phyloP scores from a whole-genome alignment of 2,329 filamentous ascomycete species.

The Phyllosticta citrichinensis region DNA sequence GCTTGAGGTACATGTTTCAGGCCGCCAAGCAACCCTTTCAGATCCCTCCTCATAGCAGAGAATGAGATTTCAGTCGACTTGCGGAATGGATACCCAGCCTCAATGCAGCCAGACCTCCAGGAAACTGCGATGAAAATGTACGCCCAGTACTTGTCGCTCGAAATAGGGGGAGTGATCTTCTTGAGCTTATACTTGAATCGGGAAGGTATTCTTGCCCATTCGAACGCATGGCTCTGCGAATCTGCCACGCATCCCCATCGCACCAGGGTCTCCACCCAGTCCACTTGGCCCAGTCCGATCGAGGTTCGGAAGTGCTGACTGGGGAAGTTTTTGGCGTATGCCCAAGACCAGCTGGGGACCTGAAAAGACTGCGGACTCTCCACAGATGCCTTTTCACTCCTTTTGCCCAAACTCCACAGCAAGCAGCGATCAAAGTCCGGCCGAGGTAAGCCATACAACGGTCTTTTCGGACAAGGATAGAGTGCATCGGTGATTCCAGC shows the following conservation, averaged over 20 bases:
- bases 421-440: background rate
- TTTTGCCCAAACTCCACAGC: background rate
- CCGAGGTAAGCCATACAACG: background rate
- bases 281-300: too few species aligned
- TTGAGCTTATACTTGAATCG: too few species aligned
- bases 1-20: too few species aligned
- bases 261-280: background rate
- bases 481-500: background rate
- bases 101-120: background rate
- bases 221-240: too few species aligned
- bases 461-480: background rate
- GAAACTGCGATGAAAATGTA: background rate
- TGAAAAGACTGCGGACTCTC: too few species aligned
- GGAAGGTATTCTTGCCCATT: too few species aligned
- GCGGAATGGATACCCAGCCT: background rate
- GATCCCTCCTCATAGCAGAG: background rate
- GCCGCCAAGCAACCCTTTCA: background rate
- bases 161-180: too few species aligned
- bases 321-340: background rate
- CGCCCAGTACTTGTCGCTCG: too few species aligned
- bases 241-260: background rate
- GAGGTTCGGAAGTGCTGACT: background rate
- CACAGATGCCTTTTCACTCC: too few species aligned
- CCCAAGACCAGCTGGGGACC: constrained; percentile 2
- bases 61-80: background rate